Conservation (phyloP, 371 early-diverging fungal species). For the Gilbertella persicaria region DNA sequence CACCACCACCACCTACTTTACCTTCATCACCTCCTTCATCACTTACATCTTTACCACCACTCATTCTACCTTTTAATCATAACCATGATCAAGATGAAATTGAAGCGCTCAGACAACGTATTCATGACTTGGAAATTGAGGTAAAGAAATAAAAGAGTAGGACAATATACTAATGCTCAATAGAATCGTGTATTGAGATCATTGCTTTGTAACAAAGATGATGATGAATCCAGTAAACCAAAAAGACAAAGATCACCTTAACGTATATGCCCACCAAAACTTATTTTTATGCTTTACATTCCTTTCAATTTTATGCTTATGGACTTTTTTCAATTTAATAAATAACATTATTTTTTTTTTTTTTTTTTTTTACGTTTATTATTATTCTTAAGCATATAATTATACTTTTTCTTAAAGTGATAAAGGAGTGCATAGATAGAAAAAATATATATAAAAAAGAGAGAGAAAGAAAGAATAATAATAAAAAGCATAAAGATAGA, state of each 20-base stretch:
- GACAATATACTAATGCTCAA: background rate
- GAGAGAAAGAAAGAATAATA: background rate
- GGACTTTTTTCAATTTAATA: background rate
- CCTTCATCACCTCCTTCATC: constrained; percentile 1
- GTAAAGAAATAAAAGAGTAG: constrained; percentile 7
- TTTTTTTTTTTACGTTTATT: too few relatives aligned
- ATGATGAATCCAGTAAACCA: background rate
- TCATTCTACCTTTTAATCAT: constrained; percentile 13
- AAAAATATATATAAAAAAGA: too few relatives aligned
- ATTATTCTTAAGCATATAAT: too few relatives aligned
- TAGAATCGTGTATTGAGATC: constrained; percentile 31
- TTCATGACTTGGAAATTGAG: constrained; percentile 29
- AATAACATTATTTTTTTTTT: too few relatives aligned
- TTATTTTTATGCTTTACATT: background rate
- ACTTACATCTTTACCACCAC: constrained; percentile 5
- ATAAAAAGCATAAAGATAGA: constrained; percentile 1
- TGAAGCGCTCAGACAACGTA: constrained; percentile 17
- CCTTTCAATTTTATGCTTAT: background rate
- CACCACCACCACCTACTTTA: constrained; percentile 6
- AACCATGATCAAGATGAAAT: constrained; percentile 10
- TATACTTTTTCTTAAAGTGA: too few relatives aligned
- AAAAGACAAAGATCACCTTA: constrained; percentile 2
- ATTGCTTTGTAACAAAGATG: constrained; percentile 9
- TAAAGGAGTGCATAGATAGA: too few relatives aligned
- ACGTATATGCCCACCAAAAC: background rate